phyloP scores from a whole-genome alignment of 768 basidiomycete species.

The Mycena polygramma region DNA sequence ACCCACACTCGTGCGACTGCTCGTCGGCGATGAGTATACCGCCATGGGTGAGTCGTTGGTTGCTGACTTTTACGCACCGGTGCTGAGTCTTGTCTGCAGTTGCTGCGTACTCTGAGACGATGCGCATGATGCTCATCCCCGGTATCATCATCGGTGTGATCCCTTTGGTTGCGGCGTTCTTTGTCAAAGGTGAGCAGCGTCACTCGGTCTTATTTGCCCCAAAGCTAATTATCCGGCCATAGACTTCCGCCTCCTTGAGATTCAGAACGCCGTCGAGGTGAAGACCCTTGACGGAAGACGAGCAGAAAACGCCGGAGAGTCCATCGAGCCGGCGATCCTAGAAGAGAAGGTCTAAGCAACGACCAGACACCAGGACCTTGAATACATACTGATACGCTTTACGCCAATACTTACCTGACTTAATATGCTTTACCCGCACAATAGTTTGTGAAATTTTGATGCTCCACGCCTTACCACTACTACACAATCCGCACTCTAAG shows the following conservation, averaged over 20 bases:
- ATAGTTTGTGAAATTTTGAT: conserved; percentile 18
- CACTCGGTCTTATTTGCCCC: not conserved
- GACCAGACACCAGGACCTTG: not conserved
- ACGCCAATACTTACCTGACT: no score
- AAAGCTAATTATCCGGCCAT: not conserved
- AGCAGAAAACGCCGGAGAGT: conserved; percentile 36
- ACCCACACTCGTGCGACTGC: conserved; percentile 57
- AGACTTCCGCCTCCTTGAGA: conserved; percentile 64
- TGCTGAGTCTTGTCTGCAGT: conserved; percentile 13
- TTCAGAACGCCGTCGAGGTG: conserved; percentile 70
- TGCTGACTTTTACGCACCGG: not conserved
- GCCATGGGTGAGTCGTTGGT: conserved; percentile 52
- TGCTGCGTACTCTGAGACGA: conserved; percentile 51
- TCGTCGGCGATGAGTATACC: conserved; percentile 52
- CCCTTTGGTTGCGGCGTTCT: conserved; percentile 60
- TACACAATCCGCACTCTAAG: not conserved
- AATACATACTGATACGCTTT: no score
- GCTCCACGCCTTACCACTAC: not conserved
- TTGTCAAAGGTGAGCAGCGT: conserved; percentile 50
- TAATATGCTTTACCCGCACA: conserved; percentile 4
- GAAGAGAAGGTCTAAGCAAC: conserved; percentile 20
- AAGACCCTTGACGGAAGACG: conserved; percentile 33
- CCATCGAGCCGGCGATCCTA: conserved; percentile 32
- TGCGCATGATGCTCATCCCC: conserved; percentile 57
- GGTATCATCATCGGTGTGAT: conserved; percentile 58